Evolutionary conservation across 2,329 filamentous ascomycete genomes (phyloP).

Genomic region (Penicillium janthinellum): DNA sequence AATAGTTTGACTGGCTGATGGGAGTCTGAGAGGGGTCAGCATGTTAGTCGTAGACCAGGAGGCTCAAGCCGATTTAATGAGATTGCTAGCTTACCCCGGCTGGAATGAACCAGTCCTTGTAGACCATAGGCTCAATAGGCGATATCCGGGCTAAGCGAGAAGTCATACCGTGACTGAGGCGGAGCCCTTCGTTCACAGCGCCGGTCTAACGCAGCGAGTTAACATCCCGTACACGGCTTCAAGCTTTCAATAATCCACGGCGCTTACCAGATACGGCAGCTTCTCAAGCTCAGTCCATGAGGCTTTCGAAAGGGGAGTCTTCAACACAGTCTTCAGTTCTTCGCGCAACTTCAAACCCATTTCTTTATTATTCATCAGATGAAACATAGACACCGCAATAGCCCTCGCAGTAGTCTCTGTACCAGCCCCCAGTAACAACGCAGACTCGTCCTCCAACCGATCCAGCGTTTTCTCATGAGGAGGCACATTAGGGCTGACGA

Average conservation of each 20-base stretch:
- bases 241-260: not conserved
- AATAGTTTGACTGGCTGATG: constrained; percentile 29
- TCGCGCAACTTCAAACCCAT: constrained; percentile 24
- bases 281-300: constrained; percentile 38
- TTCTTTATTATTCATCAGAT: constrained; percentile 28
- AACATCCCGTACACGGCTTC: not conserved
- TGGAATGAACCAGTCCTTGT: constrained; percentile 25
- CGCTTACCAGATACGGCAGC: constrained; percentile 42
- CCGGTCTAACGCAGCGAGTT: constrained; percentile 13
- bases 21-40: constrained; percentile 17
- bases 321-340: constrained; percentile 34
- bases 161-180: constrained; percentile 27
- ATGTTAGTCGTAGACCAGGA: too few relatives aligned
- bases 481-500: constrained; percentile 39
- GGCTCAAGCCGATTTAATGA: too few relatives aligned
- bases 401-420: constrained; percentile 40
- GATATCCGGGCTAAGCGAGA: constrained; percentile 23
- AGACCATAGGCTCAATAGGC: constrained; percentile 18
- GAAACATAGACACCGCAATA: constrained; percentile 35
- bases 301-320: constrained; percentile 25
- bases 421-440: constrained; percentile 36
- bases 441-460: constrained; percentile 36
- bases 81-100: constrained; percentile 19
- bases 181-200: constrained; percentile 26
- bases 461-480: constrained; percentile 39